phyloP scores from a whole-genome alignment of 2,329 filamentous ascomycete genomes.

The Hymenotorrendiella dingleyae region DNA sequence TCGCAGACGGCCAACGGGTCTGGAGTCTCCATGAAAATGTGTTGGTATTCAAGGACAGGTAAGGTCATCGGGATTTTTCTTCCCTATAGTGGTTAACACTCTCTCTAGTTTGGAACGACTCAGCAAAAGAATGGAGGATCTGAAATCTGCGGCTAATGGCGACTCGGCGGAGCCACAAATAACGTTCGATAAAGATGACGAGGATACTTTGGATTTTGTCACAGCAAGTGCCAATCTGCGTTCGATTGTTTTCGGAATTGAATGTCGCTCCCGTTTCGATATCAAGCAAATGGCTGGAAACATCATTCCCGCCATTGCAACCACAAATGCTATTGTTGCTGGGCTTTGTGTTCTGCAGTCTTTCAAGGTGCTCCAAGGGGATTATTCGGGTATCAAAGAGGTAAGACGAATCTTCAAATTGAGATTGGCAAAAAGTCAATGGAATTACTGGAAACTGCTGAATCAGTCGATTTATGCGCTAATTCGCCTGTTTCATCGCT shows the following conservation, averaged over 20 bases:
- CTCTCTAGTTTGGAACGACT: constrained; percentile 61
- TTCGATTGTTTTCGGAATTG: constrained; percentile 83
- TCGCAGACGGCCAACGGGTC: constrained; percentile 63
- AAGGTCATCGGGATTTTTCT: constrained; percentile 3
- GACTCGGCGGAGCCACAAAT: constrained; percentile 58
- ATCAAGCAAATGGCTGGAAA: constrained; percentile 99
- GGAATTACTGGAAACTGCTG: no score
- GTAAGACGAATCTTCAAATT: constrained; percentile 39
- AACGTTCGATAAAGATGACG: constrained; percentile 93
- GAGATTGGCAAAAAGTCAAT: no score
- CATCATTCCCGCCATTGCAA: constrained; percentile 97
- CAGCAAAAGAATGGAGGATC: constrained; percentile 63
- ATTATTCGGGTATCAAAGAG: constrained; percentile 69
- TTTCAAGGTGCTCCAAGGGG: constrained; percentile 77
- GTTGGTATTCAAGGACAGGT: constrained; percentile 75
- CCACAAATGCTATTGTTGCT: constrained; percentile 94
- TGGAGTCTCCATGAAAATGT: constrained; percentile 86
- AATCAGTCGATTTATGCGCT: no score
- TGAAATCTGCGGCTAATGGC: constrained; percentile 44
- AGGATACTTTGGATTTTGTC: constrained; percentile 92
- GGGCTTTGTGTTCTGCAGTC: constrained; percentile 87
- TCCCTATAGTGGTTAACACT: constrained; percentile 13
- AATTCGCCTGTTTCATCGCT: no score
- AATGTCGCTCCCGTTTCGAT: constrained; percentile 84
- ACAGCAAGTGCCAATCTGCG: constrained; percentile 84